Evolutionary conservation across 139 green algal species (phyloP), one percentile per base, ranked within the genome.

Genomic region (Trebouxia sp.): DNA sequence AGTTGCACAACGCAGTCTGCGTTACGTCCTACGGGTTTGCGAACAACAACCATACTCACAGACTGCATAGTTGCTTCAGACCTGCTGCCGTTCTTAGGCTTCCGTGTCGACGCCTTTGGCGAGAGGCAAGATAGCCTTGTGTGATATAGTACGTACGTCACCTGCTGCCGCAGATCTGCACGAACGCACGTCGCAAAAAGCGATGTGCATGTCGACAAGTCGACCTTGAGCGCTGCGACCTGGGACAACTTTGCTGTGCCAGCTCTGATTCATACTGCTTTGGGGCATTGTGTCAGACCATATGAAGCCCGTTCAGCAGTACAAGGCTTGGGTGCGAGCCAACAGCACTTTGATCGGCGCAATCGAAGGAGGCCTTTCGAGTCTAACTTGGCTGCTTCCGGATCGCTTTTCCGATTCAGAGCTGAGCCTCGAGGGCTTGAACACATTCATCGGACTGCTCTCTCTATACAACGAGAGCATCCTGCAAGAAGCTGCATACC

Each of bases 351-450:
- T 83, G 11, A 62, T 88, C 20, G 45, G 26, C 2, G 65, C 83
- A 14, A 41, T 84, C 5, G 84, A 88, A 58, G 72, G 84, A 77
- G 87, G 79, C 20, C 67, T 91, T 10, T 90, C 85, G 10, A 83
- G 47, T 72, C 5, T 90, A 12, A 91, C 87, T 9, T 91, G 86
- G 86, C 48, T 91, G 41, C 75, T 91, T 26, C 87, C 87, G 5
- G 87, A 91, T 48, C 83, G 87, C 37, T 91, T 91, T 41, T 50
- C 65, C 37, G 83, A 85, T 15, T 83, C 74, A 7, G 87, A 91
- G 67, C 75, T 89, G 28, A 70, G 42, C 20, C 35, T 88, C 0
- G 87, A 91, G 75, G 83, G 69, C 24, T 22, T 91, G 2, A 85
- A 88, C 56, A 82, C 87, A 1, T 76, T 72, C 0, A 58, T 90